Base-by-base conservation (phyloP, 192 early-diverging fungal species). In the Entomortierella lignicola region DNA sequence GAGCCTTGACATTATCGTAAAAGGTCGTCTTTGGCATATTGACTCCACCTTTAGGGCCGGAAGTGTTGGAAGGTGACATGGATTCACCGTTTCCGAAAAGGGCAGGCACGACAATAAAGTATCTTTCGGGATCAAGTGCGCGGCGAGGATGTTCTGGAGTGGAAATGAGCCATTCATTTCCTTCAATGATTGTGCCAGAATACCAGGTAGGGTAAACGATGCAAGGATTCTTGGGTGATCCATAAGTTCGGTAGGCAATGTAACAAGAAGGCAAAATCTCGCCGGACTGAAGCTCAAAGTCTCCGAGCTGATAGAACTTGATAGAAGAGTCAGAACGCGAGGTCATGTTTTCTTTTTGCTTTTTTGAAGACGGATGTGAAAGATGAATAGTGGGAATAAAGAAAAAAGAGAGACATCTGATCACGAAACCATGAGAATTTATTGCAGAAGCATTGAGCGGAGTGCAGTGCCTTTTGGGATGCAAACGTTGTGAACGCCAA, bases 81-180 rank as follows among this genome's bases (percentile, higher is more conserved):
- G 69, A 71, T 55, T 71, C 69, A 25, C 69, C 69, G 30, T 71
- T 71, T 55, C 69, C 69, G 32, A 71, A 71, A 17, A 56, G 8
- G 52, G 69, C 69, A 4, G 69, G 69, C 8, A 71, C 69, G 39
- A 71, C 69, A 21, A 71, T 71, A 23, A 62, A 71, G 52, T 71
- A 71, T 23, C 44, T 48, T 39, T 71, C 69, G 25, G 69, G 69
- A 37, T 71, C 39, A 42, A 71, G 69, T 13, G 20, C 58, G 2
- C 51, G 52, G 25, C 68, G 68, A 41, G 68, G 59, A 34, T 70
- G 68, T 15, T 71, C 51, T 0, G 59, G 59, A 0, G 69, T 71
- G 39, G 69, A 71, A n/a, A 71, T 62, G 58, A 71, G 69, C 69
- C 69, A 71, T 43, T 71, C 69, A 47, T 71, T 71, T 3, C 69